Conservation (phyloP, 345 rosid genomes). For the Eucalyptus globulus region DNA sequence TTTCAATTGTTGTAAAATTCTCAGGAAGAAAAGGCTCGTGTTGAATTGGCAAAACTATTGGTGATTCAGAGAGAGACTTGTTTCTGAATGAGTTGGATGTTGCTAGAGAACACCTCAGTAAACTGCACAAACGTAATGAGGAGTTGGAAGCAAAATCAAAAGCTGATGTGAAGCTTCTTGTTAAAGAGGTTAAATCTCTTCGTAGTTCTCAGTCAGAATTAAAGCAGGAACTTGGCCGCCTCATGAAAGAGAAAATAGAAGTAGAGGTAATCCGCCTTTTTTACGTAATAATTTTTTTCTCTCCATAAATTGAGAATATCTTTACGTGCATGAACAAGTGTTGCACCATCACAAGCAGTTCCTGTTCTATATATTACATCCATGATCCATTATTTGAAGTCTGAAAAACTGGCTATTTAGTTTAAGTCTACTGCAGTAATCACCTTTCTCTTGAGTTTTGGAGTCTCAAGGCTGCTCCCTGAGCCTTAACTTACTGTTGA, state of each 20-base stretch:
- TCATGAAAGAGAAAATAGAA: constrained; percentile 82
- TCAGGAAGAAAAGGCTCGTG: constrained; percentile 56
- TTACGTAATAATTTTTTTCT: background rate
- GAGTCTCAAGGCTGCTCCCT: background rate
- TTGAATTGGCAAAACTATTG: constrained; percentile 36
- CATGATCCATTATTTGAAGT: background rate
- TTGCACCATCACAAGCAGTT: background rate
- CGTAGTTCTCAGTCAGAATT: constrained; percentile 61
- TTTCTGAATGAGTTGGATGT: constrained; percentile 45
- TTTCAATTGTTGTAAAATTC: constrained; percentile 1
- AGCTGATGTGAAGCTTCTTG: constrained; percentile 79
- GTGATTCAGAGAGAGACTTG: constrained; percentile 50
- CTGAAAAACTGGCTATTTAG: background rate
- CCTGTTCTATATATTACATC: background rate
- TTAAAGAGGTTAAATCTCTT: constrained; percentile 87
- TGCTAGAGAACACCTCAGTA: constrained; percentile 41
- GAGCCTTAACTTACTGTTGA: background rate
- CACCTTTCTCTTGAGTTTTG: background rate
- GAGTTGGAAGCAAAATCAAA: constrained; percentile 83
- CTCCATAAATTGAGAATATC: background rate
- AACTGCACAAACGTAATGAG: constrained; percentile 45
- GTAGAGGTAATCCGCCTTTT: constrained; percentile 50
- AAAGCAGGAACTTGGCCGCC: constrained; percentile 65
- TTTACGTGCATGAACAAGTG: background rate
- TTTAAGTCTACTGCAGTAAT: background rate